Evolutionary conservation across 495 filamentous ascomycete genomes (phyloP).

Genomic region (Filosporella fistucella): DNA sequence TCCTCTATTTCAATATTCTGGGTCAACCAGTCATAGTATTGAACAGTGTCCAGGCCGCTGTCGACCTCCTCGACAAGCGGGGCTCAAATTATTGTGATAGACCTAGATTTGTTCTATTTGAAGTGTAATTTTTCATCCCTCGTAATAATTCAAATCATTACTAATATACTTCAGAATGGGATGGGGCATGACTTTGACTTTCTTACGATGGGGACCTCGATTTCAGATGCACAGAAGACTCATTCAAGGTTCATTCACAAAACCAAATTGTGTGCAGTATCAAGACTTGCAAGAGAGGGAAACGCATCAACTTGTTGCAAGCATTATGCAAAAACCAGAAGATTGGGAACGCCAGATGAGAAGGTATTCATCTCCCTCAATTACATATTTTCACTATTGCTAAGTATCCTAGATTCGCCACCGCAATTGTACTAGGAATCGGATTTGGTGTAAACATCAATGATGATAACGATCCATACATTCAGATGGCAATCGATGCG

Average conservation of each 20-base stretch:
- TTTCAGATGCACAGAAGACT: slow-evolving; percentile 13
- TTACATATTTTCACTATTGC: slow-evolving; percentile 16
- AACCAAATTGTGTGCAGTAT: slow-evolving; percentile 3
- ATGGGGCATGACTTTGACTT: slow-evolving; percentile 21
- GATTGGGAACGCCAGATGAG: slow-evolving; percentile 10
- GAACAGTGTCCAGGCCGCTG: slow-evolving; percentile 11
- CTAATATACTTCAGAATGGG: slow-evolving; percentile 10
- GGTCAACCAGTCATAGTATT: slow-evolving; percentile 14
- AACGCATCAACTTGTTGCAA: slow-evolving; percentile 1
- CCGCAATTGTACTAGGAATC: slow-evolving; percentile 30
- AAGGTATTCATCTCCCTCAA: neutral
- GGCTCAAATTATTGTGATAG: slow-evolving; percentile 15
- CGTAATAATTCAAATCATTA: neutral
- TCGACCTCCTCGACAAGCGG: slow-evolving; percentile 14
- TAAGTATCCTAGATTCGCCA: slow-evolving; percentile 26
- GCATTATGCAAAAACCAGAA: slow-evolving; percentile 7
- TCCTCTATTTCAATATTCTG: slow-evolving; percentile 14
- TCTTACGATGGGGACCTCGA: slow-evolving; percentile 14
- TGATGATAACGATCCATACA: slow-evolving; percentile 35
- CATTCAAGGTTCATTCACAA: slow-evolving; percentile 13
- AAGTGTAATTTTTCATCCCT: slow-evolving; percentile 7
- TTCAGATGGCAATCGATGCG: slow-evolving; percentile 40
- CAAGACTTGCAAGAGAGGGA: slow-evolving; percentile 12
- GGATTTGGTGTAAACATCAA: slow-evolving; percentile 40
- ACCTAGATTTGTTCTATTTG: slow-evolving; percentile 19